A percentile compares a stretch with the other conserved stretches of the same genome.
phyloP scores from a whole-genome alignment of 129 eudicot genomes.

The Arctium lappa region DNA sequence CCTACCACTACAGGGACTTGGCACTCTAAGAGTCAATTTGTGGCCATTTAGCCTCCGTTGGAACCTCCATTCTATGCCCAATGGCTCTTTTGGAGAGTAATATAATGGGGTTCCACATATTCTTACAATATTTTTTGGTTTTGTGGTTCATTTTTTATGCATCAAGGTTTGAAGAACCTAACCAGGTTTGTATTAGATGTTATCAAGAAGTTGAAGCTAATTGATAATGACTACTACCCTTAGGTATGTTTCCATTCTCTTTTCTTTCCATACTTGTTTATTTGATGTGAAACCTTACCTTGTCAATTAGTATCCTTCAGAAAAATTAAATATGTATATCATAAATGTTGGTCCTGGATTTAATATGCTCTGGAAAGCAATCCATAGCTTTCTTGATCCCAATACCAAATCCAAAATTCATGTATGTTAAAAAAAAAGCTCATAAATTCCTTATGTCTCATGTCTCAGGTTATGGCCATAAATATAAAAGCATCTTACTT shows the following conservation, averaged over 20 bases:
- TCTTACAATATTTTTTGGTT: not conserved
- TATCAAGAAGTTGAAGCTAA: constrained; percentile 46
- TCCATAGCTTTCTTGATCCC: constrained; percentile 62
- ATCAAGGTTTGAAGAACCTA: constrained; percentile 55
- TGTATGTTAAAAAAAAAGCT: constrained; percentile 26
- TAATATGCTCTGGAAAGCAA: constrained; percentile 60
- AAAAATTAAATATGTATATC: constrained; percentile 40
- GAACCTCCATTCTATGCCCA: not conserved
- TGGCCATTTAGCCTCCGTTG: not conserved
- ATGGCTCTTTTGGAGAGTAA: not conserved
- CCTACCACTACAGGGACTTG: not conserved
- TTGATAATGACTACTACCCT: constrained; percentile 60
- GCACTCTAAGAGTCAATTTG: not conserved
- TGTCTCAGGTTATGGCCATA: constrained; percentile 53
- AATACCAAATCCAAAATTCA: constrained; percentile 68
- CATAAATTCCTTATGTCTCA: constrained; percentile 13
- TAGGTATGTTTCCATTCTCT: constrained; percentile 20
- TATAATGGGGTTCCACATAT: not conserved
- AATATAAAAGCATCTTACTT: constrained; percentile 55
- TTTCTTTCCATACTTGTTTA: not conserved
- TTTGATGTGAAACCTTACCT: not conserved
- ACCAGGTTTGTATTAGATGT: constrained; percentile 48
- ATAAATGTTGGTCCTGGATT: constrained; percentile 77
- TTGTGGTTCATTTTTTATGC: not conserved
- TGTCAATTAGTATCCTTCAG: not conserved